Percentiles rank a stretch among this genome's conserved stretches.
Evolutionary conservation across 768 basidiomycete genomes (phyloP).

Genomic region (Podaxis sp.): DNA sequence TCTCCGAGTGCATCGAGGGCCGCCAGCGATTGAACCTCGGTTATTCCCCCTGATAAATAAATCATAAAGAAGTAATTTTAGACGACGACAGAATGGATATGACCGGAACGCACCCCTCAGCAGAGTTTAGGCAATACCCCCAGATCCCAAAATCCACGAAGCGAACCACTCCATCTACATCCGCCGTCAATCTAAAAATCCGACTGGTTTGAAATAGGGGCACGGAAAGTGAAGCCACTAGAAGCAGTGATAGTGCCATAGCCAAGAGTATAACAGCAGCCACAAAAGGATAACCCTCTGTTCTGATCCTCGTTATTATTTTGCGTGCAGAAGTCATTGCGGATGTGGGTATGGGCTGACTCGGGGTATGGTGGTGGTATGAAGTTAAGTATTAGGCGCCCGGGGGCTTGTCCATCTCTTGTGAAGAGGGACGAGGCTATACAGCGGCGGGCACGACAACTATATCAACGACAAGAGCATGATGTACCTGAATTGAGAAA

Average conservation of each 20-base stretch:
- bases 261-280: background rate
- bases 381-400: background rate
- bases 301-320: background rate
- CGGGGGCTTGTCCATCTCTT: background rate
- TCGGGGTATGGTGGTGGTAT: background rate
- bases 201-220: background rate
- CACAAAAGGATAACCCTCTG: background rate
- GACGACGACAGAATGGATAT: too few relatives aligned
- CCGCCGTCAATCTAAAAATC: slow-evolving; percentile 5
- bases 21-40: background rate
- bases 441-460: background rate
- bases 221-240: slow-evolving; percentile 6
- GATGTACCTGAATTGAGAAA: background rate
- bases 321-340: background rate
- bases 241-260: background rate
- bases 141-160: slow-evolving; percentile 11
- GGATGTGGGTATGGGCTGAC: background rate
- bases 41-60: background rate
- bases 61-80: too few relatives aligned
- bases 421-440: background rate
- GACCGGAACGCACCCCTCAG: background rate
- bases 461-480: background rate
- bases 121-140: slow-evolving; percentile 7
- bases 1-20: background rate
- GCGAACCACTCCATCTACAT: background rate